Evolutionary conservation across 1,284 basidiomycete genomes (phyloP).

Genomic region (Hortiboletus rubellus): DNA sequence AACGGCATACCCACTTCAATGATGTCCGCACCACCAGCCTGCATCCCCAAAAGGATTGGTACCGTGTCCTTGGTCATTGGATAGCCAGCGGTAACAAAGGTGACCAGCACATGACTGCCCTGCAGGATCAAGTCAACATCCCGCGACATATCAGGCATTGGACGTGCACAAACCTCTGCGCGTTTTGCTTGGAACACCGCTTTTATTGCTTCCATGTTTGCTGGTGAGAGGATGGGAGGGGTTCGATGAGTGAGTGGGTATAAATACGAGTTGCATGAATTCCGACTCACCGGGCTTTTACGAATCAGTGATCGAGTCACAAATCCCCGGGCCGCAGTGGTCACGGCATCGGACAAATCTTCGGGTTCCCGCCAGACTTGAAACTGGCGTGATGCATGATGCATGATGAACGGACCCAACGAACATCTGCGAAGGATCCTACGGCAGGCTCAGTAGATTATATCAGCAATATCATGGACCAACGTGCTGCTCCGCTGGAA

Average conservation of each 20-base stretch:
- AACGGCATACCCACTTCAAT: not conserved
- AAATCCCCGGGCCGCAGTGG: not conserved
- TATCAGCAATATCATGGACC: too few species aligned
- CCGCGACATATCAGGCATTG: not conserved
- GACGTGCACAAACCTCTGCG: not conserved
- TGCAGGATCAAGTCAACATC: not conserved
- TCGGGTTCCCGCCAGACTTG: too few species aligned
- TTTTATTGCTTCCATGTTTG: not conserved
- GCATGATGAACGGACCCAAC: too few species aligned
- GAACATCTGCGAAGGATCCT: too few species aligned
- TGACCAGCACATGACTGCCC: not conserved
- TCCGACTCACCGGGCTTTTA: not conserved
- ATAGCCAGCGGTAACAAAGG: not conserved
- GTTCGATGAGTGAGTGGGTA: not conserved
- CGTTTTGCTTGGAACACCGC: not conserved
- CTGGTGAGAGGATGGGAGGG: not conserved
- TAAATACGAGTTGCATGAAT: not conserved
- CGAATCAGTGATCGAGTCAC: not conserved
- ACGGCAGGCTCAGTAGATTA: too few species aligned
- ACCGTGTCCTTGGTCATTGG: not conserved
- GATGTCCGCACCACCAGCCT: not conserved
- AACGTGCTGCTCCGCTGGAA: too few species aligned
- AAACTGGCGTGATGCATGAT: too few species aligned
- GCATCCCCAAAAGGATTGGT: not conserved
- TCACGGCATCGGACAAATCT: too few species aligned